phyloP scores from a whole-genome alignment of 495 filamentous ascomycete genomes.

The Penicillium atrosanguineum region DNA sequence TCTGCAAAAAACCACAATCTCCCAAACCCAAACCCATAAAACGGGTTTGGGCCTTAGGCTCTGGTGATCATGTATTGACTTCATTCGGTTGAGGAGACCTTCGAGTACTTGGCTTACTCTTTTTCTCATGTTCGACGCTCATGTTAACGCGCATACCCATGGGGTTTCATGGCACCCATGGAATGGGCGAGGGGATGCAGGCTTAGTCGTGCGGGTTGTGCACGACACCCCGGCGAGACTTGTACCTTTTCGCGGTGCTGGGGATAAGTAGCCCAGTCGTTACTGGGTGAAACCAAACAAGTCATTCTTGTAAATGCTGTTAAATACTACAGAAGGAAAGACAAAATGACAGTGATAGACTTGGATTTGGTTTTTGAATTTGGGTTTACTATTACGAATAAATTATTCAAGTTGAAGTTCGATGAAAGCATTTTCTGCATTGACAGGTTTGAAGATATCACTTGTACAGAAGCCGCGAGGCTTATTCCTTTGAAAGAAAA shows the following conservation, averaged over 20 bases:
- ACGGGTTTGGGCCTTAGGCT: too few species aligned
- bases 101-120: too few species aligned
- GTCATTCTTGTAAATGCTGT: background rate
- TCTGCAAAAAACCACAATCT: background rate
- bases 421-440: slow-evolving; percentile 20
- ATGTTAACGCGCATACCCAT: background rate
- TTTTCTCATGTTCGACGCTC: background rate
- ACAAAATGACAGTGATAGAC: background rate
- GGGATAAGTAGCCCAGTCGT: slow-evolving; percentile 3
- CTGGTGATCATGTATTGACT: too few species aligned
- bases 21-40: background rate
- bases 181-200: background rate
- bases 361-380: background rate
- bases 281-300: slow-evolving; percentile 4
- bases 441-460: slow-evolving; percentile 14
- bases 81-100: too few species aligned
- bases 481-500: slow-evolving; percentile 22
- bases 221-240: slow-evolving; percentile 1
- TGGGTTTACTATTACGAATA: too few species aligned
- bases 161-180: background rate
- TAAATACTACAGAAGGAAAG: background rate
- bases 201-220: slow-evolving; percentile 1
- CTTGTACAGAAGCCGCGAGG: slow-evolving; percentile 27
- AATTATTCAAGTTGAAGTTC: background rate
- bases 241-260: slow-evolving; percentile 5